Evolutionary conservation across 2,329 filamentous ascomycete genomes (phyloP).

Genomic region (Neurospora sp.): DNA sequence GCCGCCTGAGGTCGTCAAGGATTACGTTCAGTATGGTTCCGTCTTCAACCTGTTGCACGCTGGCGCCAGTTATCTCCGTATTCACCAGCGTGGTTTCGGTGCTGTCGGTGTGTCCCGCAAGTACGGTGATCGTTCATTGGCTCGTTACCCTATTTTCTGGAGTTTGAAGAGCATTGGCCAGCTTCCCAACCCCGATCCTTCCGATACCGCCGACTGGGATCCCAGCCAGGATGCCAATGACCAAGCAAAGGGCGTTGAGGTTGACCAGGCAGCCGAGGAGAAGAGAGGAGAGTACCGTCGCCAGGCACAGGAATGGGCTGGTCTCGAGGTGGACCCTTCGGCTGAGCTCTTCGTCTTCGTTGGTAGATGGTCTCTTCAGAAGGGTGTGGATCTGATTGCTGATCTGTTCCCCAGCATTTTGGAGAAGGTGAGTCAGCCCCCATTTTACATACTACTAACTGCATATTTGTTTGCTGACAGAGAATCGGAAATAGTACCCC

Average conservation of each 20-base stretch:
- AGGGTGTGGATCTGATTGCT: conserved; percentile 58
- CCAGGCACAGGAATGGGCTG: conserved; percentile 59
- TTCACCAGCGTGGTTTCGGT: conserved; percentile 58
- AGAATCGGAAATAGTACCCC: conserved; percentile 25
- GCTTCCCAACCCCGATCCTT: conserved; percentile 55
- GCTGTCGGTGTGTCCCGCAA: conserved; percentile 60
- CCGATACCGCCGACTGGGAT: conserved; percentile 52
- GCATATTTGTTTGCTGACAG: neutral
- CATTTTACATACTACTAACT: neutral
- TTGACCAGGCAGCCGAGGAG: conserved; percentile 46
- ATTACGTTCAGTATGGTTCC: conserved; percentile 58
- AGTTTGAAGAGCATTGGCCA: conserved; percentile 51
- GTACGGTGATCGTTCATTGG: conserved; percentile 56
- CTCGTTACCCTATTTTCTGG: conserved; percentile 62
- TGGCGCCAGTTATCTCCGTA: conserved; percentile 54
- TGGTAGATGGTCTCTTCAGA: conserved; percentile 59
- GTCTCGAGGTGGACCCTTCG: conserved; percentile 47
- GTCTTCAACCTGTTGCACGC: conserved; percentile 60
- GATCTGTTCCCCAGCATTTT: conserved; percentile 56
- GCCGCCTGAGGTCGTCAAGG: conserved; percentile 41
- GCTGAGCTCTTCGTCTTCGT: conserved; percentile 60
- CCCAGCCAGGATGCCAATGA: conserved; percentile 33
- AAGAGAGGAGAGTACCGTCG: conserved; percentile 41
- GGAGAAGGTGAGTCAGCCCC: conserved; percentile 28
- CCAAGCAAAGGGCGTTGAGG: conserved; percentile 34